These are phyloP conservation scores for Mycena metata DNA, from an alignment of 768 basidiomycete genomes.

Conservation along the genomic window DNA sequence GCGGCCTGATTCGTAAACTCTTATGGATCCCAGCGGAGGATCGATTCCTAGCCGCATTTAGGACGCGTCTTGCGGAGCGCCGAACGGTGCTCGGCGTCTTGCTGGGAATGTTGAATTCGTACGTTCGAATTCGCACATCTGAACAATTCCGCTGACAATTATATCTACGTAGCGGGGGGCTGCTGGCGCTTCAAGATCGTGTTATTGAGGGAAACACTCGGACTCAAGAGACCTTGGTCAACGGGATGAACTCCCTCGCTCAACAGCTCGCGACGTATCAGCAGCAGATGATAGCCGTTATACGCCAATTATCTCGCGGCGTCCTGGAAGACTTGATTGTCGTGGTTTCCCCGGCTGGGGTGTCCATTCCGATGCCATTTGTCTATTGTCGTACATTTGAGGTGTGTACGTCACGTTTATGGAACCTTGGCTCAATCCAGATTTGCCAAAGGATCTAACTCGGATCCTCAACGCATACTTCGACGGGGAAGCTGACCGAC, in stretches of 20 bases:
- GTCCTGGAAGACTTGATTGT: slow-evolving; percentile 6
- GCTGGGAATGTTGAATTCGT: slow-evolving; percentile 12
- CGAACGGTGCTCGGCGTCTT: background rate
- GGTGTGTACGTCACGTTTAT: background rate
- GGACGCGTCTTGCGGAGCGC: background rate
- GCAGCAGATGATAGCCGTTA: background rate
- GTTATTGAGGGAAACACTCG: background rate
- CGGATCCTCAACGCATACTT: background rate
- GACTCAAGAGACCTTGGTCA: background rate
- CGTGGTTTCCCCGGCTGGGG: background rate
- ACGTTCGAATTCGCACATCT: background rate
- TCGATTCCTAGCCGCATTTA: background rate
- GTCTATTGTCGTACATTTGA: background rate
- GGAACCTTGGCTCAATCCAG: background rate
- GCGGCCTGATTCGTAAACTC: background rate
- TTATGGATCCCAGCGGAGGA: slow-evolving; percentile 3
- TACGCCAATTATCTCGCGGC: background rate
- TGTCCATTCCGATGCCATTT: background rate
- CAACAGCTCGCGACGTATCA: slow-evolving; percentile 7
- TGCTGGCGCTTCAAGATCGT: background rate
- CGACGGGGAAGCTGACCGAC: background rate
- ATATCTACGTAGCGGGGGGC: background rate
- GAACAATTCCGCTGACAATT: background rate
- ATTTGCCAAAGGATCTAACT: background rate
- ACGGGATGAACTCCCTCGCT: background rate